Base-by-base conservation (phyloP, 305 asterid species). In the Solanum hybrid region DNA sequence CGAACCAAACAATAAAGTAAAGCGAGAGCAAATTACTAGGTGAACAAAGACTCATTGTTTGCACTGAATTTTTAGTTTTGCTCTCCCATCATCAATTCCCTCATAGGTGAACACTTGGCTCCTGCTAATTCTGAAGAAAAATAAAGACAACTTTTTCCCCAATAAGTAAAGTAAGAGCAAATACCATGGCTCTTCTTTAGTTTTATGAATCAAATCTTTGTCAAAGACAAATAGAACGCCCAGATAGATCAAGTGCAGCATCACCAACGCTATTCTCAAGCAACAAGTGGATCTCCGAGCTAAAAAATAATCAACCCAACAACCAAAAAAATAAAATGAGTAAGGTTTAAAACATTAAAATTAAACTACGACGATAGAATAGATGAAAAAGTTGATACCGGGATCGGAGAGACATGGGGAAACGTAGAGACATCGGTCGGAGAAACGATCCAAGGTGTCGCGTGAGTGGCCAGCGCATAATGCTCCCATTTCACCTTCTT, bases 371-470 rank as follows among this genome's bases (percentile, higher is more conserved):
- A 7, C 31, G 85, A 22, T 7, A 24, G 24, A 78, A 27, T 15
- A 80, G 38, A 7, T 9, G 72, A 69, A 76, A 64, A 31, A 11
- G 8, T 71, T 78, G 34, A 69, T 85, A 97, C 99, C 98, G 35
- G 98, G 98, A 96, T 97, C 99, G 88, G 98, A 94, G 2, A 97
- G 95, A 91, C 98, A 95, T 35, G 99, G 99, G 86, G 95, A 92
- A 89, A 95, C 90, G 91, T 96, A 95, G 88, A 94, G 92, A 91
- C 96, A 96, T 22, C 97, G 96, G 93, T 95, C 97, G 91, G 92
- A 91, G 91, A 91, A 91, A 91, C 97, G 98, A 90, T 90, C 92
- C 92, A 95, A 92, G 36, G 91, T 85, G 90, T 90, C 94, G 85
- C 96, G 94, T 90, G 90, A 91, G 90, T 85, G 86, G 91, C 92